Base-by-base conservation (phyloP, 2,329 filamentous ascomycete species). In the Escovopsis sp. region DNA sequence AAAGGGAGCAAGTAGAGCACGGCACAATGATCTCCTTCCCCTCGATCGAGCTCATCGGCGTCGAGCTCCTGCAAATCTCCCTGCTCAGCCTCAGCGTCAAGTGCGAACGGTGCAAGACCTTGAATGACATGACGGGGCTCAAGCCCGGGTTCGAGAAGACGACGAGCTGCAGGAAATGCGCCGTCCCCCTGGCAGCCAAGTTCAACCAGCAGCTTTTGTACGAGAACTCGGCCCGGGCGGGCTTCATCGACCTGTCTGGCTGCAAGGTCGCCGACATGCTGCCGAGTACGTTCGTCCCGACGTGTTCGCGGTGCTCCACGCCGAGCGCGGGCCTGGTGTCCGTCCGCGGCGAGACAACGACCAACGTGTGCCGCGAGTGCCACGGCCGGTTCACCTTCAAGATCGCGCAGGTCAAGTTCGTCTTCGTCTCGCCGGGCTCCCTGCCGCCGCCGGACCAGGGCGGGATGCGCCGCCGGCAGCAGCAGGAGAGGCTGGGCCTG, bases 11-110 rank as follows among this genome's bases (percentile, higher is more conserved):
- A n/a, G 47, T 67, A 2, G 82, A 86, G 53, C 68, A 71, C 42
- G 85, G 85, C 23, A 82, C 85, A n/a, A 75, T 83, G 42, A 68
- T 93, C 7, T 85, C 80, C 0, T 86, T 91, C 51, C 85, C 86
- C 0, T 77, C 73, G 26, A 65, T 91, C 45, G 83, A 89, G 53
- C 71, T 93, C 2, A 73, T 85, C 55, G 75, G 80, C 33, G 80
- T 91, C 46, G 85, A 91, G 54, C 62, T 91, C 2, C 67, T 93
- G 8, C 77, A 88, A 51, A 61, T 89, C 1, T 66, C 71, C 0
- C 68, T 73, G 23, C 64, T 91, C 30, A 78, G 74, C 45, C 66
- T 91, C 48, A 81, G 73, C 3, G 68, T 86, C 48, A 88, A 87
- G 57, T 93, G 85, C 57, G 75, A 80, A 41, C 75, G 85, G 33